Evolutionary conservation across 2,329 filamentous ascomycete species (phyloP), one percentile per base, ranked within the genome.

Genomic region (Taxawa tesnikishii): DNA sequence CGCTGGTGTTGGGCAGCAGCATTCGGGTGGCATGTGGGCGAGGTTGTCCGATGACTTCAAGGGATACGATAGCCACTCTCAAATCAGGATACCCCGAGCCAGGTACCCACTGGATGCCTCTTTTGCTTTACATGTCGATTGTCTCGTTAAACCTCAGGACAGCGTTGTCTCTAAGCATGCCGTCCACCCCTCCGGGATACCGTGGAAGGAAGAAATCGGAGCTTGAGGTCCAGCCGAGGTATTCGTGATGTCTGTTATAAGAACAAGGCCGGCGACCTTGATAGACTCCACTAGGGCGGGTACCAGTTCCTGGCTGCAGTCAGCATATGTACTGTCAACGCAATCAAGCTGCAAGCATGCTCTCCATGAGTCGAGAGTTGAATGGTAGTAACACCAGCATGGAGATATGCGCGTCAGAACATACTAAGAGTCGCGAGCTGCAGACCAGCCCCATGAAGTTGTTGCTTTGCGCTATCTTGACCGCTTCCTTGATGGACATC

Each of bases 401-500:
- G 14, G 13, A 7, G 3, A 6, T 28, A 19, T 27, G 24, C 12
- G 12, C 18, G 21, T 28, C 11, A n/a, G 34, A 23, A 68, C 79
- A 49, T 68, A 92, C 84, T 63, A 98, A 58, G 41, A 98, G 66
- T 43, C 80, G 73, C 18, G 83, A 88, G 45, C 79, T 85, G 59
- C 87, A 94, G 38, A 96, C 83, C 49, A 98, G 56, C 3, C 90
- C 90, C 90, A 98, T 98, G 43, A 98, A 83, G 54, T 98, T 98
- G 54, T 98, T 98, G 52, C 79, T 83, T 56, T 92, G 82, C 14
- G 88, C 87, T 50, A 93, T 84, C 41, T 87, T 73, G 10, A 94
- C 90, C 4, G 83, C 83, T 54, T 98, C 88, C 60, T 96, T 98
- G 44, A 96, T 83, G 5, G 84, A 94, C 42, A 79, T 79, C 10